Evolutionary conservation across 164 flowering plant species (phyloP).

Genomic region (Vitis rupestris): DNA sequence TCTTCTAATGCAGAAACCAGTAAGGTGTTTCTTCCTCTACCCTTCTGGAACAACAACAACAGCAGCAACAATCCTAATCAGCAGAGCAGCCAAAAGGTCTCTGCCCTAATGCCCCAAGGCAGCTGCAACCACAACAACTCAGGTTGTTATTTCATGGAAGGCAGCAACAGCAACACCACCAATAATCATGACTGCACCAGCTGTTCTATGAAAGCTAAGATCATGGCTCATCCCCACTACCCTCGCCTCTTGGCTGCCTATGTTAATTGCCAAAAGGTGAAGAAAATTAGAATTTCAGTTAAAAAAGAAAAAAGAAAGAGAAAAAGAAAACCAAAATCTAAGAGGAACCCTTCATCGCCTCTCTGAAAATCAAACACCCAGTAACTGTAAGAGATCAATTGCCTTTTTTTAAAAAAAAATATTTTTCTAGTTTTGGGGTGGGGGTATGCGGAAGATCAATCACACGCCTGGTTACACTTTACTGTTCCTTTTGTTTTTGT

Average conservation of each 20-base stretch:
- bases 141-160: conserved; percentile 36
- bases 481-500: too few species aligned
- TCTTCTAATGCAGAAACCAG: neutral
- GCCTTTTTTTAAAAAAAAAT: too few species aligned
- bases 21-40: conserved; percentile 9
- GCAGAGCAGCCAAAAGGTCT: neutral
- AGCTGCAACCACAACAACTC: conserved; percentile 2
- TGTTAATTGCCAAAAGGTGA: conserved; percentile 87
- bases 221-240: conserved; percentile 97
- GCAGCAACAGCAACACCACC: conserved; percentile 16
- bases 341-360: too few species aligned
- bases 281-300: too few species aligned
- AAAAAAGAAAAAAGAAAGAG: too few species aligned
- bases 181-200: neutral
- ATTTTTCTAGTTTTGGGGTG: too few species aligned
- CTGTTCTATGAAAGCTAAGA: conserved; percentile 70
- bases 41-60: neutral
- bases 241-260: conserved; percentile 83
- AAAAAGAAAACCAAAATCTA: too few species aligned
- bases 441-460: too few species aligned
- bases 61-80: neutral
- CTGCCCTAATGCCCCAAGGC: neutral
- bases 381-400: too few species aligned
- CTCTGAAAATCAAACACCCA: too few species aligned
- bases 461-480: too few species aligned